Conservation (phyloP, 805 yeast genomes). For the Metschnikowia lunata region DNA sequence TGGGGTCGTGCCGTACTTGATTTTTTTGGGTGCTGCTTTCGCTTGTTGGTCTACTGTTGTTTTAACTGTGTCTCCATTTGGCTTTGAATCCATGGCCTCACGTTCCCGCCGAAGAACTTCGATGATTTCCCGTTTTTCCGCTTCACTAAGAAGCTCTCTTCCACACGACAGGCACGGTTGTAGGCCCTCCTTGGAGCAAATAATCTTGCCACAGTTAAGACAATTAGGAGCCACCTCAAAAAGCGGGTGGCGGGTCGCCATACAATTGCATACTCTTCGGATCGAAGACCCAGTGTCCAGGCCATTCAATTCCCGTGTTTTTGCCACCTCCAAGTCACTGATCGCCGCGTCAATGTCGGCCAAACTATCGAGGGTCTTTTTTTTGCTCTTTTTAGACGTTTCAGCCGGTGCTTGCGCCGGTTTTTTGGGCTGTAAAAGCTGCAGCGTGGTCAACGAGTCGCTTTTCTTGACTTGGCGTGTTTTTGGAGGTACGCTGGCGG, state of each 20-base stretch:
- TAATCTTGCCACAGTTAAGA: constrained; percentile 87
- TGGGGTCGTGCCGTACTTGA: constrained; percentile 51
- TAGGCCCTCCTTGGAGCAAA: constrained; percentile 84
- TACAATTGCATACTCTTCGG: constrained; percentile 62
- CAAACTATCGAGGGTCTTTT: constrained; percentile 48
- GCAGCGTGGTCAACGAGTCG: constrained; percentile 42
- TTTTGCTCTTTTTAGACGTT: constrained; percentile 32
- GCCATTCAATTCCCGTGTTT: constrained; percentile 6
- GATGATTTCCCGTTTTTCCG: constrained; percentile 59
- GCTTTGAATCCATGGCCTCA: constrained; percentile 22
- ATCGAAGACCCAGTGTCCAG: constrained; percentile 4
- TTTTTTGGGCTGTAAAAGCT: constrained; percentile 41
- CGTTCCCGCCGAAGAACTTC: constrained; percentile 53
- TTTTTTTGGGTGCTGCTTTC: constrained; percentile 34
- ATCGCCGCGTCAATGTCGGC: constrained; percentile 65
- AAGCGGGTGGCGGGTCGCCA: constrained; percentile 83
- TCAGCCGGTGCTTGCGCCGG: constrained; percentile 20
- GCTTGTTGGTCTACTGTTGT: constrained; percentile 18
- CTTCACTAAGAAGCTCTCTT: constrained; percentile 52
- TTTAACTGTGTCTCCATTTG: constrained; percentile 17
- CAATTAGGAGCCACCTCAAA: constrained; percentile 92
- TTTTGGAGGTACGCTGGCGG: constrained; percentile 1
- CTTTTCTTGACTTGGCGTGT: constrained; percentile 8
- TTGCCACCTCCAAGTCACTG: constrained; percentile 43
- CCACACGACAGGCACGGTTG: constrained; percentile 89